A percentile compares a stretch with the other conserved stretches of the same genome.
Conservation (phyloP, 257 asterid genomes). For the Solanum dulcamara region DNA sequence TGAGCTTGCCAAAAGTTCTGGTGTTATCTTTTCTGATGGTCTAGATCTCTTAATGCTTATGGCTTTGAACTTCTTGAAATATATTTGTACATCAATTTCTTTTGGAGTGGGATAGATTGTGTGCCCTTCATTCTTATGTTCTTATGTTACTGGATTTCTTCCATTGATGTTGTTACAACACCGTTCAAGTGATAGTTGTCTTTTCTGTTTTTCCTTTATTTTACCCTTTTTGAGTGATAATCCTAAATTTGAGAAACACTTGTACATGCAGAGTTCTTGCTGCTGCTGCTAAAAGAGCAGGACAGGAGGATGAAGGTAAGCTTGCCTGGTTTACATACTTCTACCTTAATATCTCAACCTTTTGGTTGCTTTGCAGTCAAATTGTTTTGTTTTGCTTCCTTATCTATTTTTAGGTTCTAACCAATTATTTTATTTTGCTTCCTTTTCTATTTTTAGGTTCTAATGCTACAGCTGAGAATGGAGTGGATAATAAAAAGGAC, state of each 20-base stretch:
- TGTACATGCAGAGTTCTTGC: conserved; percentile 63
- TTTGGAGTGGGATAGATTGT: neutral
- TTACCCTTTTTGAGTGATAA: neutral
- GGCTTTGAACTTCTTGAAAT: neutral
- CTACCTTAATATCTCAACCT: neutral
- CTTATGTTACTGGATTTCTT: neutral
- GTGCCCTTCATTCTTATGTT: neutral
- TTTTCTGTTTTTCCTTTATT: neutral
- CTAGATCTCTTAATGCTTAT: neutral
- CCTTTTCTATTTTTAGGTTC: conserved; percentile 25
- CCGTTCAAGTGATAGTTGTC: neutral
- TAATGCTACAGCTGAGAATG: conserved; percentile 41
- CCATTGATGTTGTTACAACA: neutral
- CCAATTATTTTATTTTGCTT: neutral
- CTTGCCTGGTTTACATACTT: neutral
- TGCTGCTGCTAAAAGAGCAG: conserved; percentile 79
- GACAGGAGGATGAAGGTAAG: conserved; percentile 61
- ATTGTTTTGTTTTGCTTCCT: neutral
- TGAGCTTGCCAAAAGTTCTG: neutral
- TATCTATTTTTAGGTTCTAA: conserved; percentile 29
- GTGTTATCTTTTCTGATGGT: neutral
- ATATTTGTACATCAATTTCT: neutral
- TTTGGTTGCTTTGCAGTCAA: neutral
- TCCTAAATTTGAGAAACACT: conserved; percentile 4
- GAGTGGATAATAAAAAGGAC: conserved; percentile 44